Conservation (phyloP, 2,329 filamentous ascomycete genomes). For the Hymenoscyphus infarciens region DNA sequence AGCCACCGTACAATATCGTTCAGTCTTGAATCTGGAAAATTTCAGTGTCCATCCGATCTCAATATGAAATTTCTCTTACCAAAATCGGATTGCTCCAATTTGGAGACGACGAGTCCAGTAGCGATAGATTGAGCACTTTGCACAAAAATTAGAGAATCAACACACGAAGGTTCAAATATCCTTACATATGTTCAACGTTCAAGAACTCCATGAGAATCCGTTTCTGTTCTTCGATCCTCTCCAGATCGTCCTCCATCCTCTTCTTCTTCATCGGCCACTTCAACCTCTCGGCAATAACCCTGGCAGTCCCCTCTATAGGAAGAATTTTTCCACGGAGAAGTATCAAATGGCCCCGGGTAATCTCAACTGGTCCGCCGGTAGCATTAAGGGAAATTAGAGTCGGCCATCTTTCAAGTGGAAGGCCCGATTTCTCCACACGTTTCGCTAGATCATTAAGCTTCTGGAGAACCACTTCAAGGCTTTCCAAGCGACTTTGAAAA, state of each 20-base stretch:
- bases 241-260: background rate
- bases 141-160: background rate
- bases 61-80: background rate
- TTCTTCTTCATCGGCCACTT: background rate
- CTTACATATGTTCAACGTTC: background rate
- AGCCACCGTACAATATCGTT: background rate
- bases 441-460: background rate
- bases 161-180: background rate
- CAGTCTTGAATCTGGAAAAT: background rate
- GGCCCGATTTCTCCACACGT: background rate
- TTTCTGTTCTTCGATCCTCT: background rate
- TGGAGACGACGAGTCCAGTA: background rate
- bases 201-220: background rate
- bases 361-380: background rate
- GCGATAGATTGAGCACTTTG: background rate
- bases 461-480: background rate
- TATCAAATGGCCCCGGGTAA: background rate
- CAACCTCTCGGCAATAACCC: background rate
- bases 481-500: background rate
- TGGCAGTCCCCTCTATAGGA: background rate
- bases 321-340: background rate
- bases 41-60: background rate
- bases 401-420: background rate
- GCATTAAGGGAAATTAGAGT: background rate
- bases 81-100: background rate